Evolutionary conservation across 371 early-diverging fungal species (phyloP), one percentile per base, ranked within the genome.

Genomic region (Circinella umbellata): DNA sequence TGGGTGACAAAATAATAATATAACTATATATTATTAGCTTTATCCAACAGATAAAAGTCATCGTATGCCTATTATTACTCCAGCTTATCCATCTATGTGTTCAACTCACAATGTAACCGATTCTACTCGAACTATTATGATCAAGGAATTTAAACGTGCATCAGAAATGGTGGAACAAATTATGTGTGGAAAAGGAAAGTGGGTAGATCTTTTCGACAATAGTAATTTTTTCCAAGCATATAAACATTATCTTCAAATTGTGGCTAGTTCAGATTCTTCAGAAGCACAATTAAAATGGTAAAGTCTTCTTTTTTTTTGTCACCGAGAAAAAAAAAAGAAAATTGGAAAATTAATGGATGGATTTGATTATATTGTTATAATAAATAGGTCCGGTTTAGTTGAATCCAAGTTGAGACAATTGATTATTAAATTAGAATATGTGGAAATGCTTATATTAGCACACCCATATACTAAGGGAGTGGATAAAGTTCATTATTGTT

Each of bases 41-140:
- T 94, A 98, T 83, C 91, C 93, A 0, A 82, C 90, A 9, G 99
- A 99, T 76, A 86, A 85, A 67, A 89, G 86, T 17, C 99, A 99
- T 78, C 89, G 92, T 39, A 99, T 99, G 99, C 99, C 99, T 1
- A 95, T 99, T 63, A 99, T 99, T 70, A 99, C 99, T 14, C 99
- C 99, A 8, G 99, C 99, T 0, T 99, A 99, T 77, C 99, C 99
- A 18, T 96, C 98, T 27, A 99, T 99, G 97, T 99, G 99, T 78
- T 91, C 99, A 3, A 99, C 99, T 0, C 99, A 99, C 83, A 99
- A 99, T 75, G 98, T 99, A 11, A 94, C 96, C 0, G 83, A 83
- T 49, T 98, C 98, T 3, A 99, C 99, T 0, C 88, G 90, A 38
- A 76, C 73, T 4, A 90, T 99, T 20, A 96, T 97, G 75, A 90